Evolutionary conservation across 1,139 yeast species (phyloP).

Genomic region (Yamadazyma pseudoaaseri): DNA sequence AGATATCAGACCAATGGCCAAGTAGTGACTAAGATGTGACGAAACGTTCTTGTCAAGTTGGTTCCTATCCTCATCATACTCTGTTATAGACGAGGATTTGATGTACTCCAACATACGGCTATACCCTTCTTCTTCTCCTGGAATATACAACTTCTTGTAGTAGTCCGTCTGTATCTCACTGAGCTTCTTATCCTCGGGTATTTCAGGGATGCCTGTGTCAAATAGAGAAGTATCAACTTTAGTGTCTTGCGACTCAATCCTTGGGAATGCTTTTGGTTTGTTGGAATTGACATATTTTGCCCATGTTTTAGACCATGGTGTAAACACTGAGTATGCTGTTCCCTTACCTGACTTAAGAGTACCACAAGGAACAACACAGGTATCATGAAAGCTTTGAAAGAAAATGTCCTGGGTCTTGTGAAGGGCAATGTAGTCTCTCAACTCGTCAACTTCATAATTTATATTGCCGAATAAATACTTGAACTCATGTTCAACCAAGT

Average conservation of each 20-base stretch:
- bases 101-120: constrained; percentile 29
- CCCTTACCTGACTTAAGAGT: constrained; percentile 39
- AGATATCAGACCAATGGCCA: constrained; percentile 48
- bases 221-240: constrained; percentile 57
- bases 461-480: constrained; percentile 40
- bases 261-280: constrained; percentile 5
- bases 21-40: constrained; percentile 45
- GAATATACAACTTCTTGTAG: constrained; percentile 24
- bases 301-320: constrained; percentile 57
- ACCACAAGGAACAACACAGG: constrained; percentile 49
- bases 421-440: constrained; percentile 32
- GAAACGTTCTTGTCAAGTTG: constrained; percentile 28
- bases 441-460: constrained; percentile 54
- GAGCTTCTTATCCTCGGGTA: constrained; percentile 13
- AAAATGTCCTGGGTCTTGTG: constrained; percentile 8
- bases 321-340: constrained; percentile 48
- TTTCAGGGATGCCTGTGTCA: constrained; percentile 4
- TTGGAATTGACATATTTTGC: constrained; percentile 8
- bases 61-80: constrained; percentile 30
- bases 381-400: constrained; percentile 41
- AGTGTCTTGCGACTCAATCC: constrained; percentile 31
- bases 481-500: constrained; percentile 23
- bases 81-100: constrained; percentile 20
- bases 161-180: constrained; percentile 5
- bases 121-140: constrained; percentile 38